Conservation (phyloP, 1,284 basidiomycete genomes). For the Tilletiopsis washingtonensis region DNA sequence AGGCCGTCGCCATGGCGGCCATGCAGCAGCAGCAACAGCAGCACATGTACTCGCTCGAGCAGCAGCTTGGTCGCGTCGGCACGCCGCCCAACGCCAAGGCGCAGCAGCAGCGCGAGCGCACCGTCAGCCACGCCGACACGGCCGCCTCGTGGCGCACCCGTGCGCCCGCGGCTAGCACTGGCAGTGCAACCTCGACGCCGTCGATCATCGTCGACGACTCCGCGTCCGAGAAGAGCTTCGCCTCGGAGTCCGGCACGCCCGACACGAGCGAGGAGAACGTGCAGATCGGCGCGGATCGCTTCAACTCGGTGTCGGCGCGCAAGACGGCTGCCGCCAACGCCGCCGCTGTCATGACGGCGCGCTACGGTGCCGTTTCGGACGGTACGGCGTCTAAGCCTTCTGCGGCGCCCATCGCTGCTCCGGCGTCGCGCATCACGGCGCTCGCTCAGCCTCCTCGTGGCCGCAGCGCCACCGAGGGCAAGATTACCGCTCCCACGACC, state of each 20-base stretch:
- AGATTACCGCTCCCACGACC: conserved; percentile 1
- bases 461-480: conserved; percentile 18
- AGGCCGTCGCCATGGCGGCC: background rate
- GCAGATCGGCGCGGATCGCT: background rate
- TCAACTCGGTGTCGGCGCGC: too few relatives aligned
- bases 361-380: background rate
- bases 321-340: background rate
- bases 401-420: too few relatives aligned
- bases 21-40: background rate
- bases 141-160: conserved; percentile 24
- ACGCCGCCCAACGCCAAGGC: background rate
- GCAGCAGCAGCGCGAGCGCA: conserved; percentile 7
- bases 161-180: background rate
- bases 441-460: conserved; percentile 22
- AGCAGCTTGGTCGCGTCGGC: background rate
- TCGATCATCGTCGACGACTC: conserved; percentile 36
- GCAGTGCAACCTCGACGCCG: conserved; percentile 23
- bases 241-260: conserved; percentile 22
- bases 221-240: conserved; percentile 22
- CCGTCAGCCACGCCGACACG: conserved; percentile 13
- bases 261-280: conserved; percentile 39
- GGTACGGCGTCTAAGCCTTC: too few relatives aligned
- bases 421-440: conserved; percentile 22
- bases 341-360: background rate
- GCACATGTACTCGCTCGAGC: background rate